These are phyloP conservation scores for Monilinia aucupariae DNA, from an alignment of 2,329 filamentous ascomycete species.

Conservation along the genomic window DNA sequence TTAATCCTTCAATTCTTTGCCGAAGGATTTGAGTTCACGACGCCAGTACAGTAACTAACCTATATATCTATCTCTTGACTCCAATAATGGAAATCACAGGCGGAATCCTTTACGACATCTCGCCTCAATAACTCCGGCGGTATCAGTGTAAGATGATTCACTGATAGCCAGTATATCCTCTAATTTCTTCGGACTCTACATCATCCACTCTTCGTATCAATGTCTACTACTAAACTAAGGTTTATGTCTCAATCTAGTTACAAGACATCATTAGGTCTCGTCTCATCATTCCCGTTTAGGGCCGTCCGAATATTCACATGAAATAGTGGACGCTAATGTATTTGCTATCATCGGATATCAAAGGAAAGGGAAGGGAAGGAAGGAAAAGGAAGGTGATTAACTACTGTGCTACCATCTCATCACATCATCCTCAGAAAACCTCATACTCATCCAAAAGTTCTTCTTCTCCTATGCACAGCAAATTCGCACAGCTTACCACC, in stretches of 20 bases:
- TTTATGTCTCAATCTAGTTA: not conserved
- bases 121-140: not conserved
- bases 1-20: not conserved
- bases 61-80: too few species aligned
- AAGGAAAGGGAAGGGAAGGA: too few species aligned
- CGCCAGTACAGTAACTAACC: not conserved
- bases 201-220: not conserved
- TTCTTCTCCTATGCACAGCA: not conserved
- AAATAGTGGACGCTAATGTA: not conserved
- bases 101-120: not conserved
- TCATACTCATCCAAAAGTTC: not conserved
- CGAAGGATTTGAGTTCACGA: not conserved
- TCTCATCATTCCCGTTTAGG: not conserved
- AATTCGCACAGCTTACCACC: not conserved
- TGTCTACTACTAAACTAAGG: not conserved
- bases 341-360: too few species aligned
- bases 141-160: not conserved
- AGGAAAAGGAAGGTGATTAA: too few species aligned
- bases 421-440: not conserved
- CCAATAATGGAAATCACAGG: too few species aligned
- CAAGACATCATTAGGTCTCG: not conserved
- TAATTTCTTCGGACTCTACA: not conserved
- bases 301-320: not conserved
- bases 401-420: not conserved
- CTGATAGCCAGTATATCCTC: not conserved